Base-by-base conservation (phyloP, 2,329 filamentous ascomycete genomes). In the Dothideomycetidae sp. region DNA sequence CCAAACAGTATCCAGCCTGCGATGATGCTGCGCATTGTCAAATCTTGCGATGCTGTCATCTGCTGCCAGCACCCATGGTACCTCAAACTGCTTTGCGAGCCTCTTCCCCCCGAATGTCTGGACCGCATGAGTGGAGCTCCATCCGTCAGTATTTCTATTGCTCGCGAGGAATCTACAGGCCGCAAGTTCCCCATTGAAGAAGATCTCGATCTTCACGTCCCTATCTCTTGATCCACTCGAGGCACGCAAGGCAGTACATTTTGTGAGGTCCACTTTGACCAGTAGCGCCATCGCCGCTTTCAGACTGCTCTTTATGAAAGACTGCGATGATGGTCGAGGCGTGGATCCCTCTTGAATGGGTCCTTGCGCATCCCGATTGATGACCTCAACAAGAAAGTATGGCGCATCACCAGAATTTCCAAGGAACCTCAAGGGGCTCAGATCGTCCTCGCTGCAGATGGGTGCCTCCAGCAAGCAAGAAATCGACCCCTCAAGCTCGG, bases 161-260 rank as follows among this genome's bases (percentile, higher is more conserved):
- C 14, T 36, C 5, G 53, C 44, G 7, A 57, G 33, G 15, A 54
- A 46, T 4, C 44, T 41, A 23, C 53, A 57, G n/a, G 46, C 51
- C 3, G 54, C 53, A 5, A 67, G 51, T 18, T 56, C 48, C 26
- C 65, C 64, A 38, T 68, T 67, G 46, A 64, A 51, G 44, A 63
- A 61, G 3, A 67, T 55, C n/a, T 67, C 63, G 30, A 66, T 54
- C 46, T 63, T 65, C 35, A 67, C 41, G 21, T 62, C 55, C 13
- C 52, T 50, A 26, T 26, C 42, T 23, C 38, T 18, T 16, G 16
- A 9, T 5, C n/a, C 12, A 13, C 15, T 17, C 21, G n/a, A 17
- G 15, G 11, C 23, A 30, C 14, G 19, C 29, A 12, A 14, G 7
- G 21, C 21, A 26, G 7, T 26, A 26, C 33, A 23, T 10, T 36